phyloP scores from a whole-genome alignment of 192 early-diverging fungal species.

The Coemansia sp. region DNA sequence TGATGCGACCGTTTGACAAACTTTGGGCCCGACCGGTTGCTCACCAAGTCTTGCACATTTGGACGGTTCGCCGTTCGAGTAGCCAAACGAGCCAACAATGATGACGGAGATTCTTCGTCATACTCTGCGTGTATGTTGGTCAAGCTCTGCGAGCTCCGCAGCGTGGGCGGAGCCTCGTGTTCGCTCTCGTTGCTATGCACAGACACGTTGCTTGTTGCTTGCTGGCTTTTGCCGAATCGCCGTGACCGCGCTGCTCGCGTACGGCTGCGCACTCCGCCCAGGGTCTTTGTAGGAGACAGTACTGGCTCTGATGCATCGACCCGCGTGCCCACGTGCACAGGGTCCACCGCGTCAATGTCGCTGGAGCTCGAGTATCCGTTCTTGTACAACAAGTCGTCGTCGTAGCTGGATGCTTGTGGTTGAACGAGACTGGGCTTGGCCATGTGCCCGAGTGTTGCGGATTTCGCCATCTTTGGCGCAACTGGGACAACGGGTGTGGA shows the following conservation, averaged over 20 bases:
- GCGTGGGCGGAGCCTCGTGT: neutral
- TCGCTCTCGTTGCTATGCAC: slow-evolving; percentile 15
- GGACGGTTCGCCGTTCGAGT: slow-evolving; percentile 23
- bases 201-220: slow-evolving; percentile 7
- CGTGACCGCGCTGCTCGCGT: slow-evolving; percentile 17
- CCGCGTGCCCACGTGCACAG: slow-evolving; percentile 7
- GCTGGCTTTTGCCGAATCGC: slow-evolving; percentile 23
- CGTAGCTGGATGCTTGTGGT: neutral
- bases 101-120: slow-evolving; percentile 1
- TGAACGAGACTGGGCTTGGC: too few relatives aligned
- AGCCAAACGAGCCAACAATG: slow-evolving; percentile 33
- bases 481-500: too few relatives aligned
- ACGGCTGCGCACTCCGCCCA: slow-evolving; percentile 43
- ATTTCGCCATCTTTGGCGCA: too few relatives aligned
- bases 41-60: slow-evolving; percentile 39
- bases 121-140: slow-evolving; percentile 7
- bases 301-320: neutral
- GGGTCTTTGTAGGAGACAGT: neutral
- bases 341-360: slow-evolving; percentile 26
- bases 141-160: slow-evolving; percentile 12
- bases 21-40: slow-evolving; percentile 39
- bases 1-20: slow-evolving; percentile 51
- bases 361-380: slow-evolving; percentile 19
- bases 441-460: too few relatives aligned
- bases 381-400: slow-evolving; percentile 5